Percentiles rank a stretch among this genome's conserved stretches.
Evolutionary conservation across 2,329 filamentous ascomycete genomes (phyloP).

Genomic region (Fusarium torulosum): DNA sequence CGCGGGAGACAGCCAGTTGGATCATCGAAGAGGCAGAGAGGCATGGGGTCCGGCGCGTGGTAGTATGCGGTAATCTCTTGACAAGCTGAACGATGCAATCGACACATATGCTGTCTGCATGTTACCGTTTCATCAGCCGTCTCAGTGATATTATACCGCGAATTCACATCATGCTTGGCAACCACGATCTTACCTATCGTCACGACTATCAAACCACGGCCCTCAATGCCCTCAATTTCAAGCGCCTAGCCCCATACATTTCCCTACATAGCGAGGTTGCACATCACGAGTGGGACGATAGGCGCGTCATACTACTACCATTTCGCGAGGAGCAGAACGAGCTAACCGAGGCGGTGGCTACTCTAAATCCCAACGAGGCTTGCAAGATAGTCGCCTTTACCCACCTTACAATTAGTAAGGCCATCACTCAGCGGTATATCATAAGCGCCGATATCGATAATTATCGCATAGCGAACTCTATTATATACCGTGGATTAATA

Average conservation of each 20-base stretch:
- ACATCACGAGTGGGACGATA: slow-evolving; percentile 37
- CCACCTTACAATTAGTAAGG: slow-evolving; percentile 43
- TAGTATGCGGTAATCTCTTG: slow-evolving; percentile 42
- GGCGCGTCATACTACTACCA: slow-evolving; percentile 36
- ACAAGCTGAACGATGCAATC: slow-evolving; percentile 38
- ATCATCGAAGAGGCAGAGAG: slow-evolving; percentile 35
- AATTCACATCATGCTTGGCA: slow-evolving; percentile 42
- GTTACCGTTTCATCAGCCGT: slow-evolving; percentile 35
- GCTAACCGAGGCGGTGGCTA: slow-evolving; percentile 28
- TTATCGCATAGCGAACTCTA: background rate
- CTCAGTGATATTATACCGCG: slow-evolving; percentile 34
- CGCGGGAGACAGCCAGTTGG: slow-evolving; percentile 39
- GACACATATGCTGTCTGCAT: slow-evolving; percentile 37
- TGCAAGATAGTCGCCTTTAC: slow-evolving; percentile 41
- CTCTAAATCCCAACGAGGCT: slow-evolving; percentile 20
- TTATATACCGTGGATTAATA: slow-evolving; percentile 29
- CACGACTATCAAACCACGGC: slow-evolving; percentile 45
- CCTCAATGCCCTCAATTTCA: slow-evolving; percentile 35
- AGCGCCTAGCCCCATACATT: slow-evolving; percentile 27
- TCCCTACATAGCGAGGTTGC: slow-evolving; percentile 33
- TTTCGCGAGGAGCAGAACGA: slow-evolving; percentile 43
- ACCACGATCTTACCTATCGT: slow-evolving; percentile 45
- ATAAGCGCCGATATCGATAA: slow-evolving; percentile 7
- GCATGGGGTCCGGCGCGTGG: slow-evolving; percentile 22
- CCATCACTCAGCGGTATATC: slow-evolving; percentile 36